Percentiles rank a stretch among this genome's conserved stretches.
Evolutionary conservation across 1,284 basidiomycete species (phyloP).

Genomic region (Termitomyces sp.): DNA sequence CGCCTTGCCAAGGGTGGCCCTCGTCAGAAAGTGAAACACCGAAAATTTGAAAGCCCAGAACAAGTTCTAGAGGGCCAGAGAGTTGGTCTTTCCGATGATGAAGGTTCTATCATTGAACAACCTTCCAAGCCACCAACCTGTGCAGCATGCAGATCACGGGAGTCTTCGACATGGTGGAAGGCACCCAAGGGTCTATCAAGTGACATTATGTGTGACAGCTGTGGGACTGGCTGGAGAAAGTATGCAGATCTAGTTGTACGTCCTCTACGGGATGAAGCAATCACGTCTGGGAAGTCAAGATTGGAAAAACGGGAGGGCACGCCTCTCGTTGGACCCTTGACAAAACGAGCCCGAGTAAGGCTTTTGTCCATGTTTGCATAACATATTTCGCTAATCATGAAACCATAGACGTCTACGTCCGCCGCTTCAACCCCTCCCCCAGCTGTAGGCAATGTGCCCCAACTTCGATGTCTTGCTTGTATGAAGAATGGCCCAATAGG

Average conservation of each 20-base stretch:
- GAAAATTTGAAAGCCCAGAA: slow-evolving; percentile 36
- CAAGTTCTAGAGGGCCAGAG: slow-evolving; percentile 34
- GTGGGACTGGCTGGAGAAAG: slow-evolving; percentile 81
- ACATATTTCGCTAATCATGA: slow-evolving; percentile 3
- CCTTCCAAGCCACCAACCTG: slow-evolving; percentile 58
- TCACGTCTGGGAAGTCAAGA: slow-evolving; percentile 42
- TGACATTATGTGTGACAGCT: slow-evolving; percentile 73
- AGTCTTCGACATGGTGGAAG: slow-evolving; percentile 80
- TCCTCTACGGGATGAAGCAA: slow-evolving; percentile 60
- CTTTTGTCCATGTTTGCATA: not conserved
- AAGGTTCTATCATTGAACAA: slow-evolving; percentile 64
- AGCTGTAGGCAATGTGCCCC: slow-evolving; percentile 42
- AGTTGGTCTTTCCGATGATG: slow-evolving; percentile 57
- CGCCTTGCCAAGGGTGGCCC: slow-evolving; percentile 44
- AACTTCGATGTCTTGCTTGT: slow-evolving; percentile 75
- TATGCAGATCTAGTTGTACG: slow-evolving; percentile 82
- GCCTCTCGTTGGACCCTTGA: slow-evolving; percentile 53
- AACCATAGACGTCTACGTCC: slow-evolving; percentile 48
- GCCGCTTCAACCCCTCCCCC: slow-evolving; percentile 55
- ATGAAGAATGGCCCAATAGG: slow-evolving; percentile 67
- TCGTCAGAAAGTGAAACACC: slow-evolving; percentile 31
- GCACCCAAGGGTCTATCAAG: slow-evolving; percentile 73
- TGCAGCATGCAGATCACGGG: slow-evolving; percentile 73
- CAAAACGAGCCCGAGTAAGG: slow-evolving; percentile 68
- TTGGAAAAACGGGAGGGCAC: slow-evolving; percentile 76